Conservation (phyloP, 2,329 filamentous ascomycete genomes). For the Fusarium gaditjirri region DNA sequence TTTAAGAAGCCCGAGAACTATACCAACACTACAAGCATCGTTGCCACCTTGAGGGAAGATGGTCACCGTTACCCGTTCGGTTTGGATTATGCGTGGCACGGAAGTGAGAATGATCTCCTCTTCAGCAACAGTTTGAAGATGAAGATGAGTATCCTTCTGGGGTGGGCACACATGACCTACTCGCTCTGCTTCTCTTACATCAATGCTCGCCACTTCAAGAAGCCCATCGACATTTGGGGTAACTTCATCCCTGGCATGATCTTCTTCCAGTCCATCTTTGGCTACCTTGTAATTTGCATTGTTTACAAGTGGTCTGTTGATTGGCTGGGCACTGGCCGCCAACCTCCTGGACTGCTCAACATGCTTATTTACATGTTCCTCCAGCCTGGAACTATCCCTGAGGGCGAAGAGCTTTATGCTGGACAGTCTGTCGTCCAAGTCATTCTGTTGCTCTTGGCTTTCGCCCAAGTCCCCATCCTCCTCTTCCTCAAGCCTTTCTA, state of each 20-base stretch:
- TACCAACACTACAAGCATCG: conserved; percentile 70
- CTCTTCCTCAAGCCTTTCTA: conserved; percentile 97
- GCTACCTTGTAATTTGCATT: conserved; percentile 93
- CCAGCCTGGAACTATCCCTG: conserved; percentile 73
- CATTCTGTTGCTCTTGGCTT: conserved; percentile 80
- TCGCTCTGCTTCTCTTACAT: conserved; percentile 92
- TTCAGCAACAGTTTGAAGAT: conserved; percentile 99
- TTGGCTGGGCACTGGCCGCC: conserved; percentile 72
- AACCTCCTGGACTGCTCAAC: conserved; percentile 90
- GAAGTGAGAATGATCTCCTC: conserved; percentile 90
- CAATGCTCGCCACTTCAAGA: conserved; percentile 95
- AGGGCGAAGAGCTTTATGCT: conserved; percentile 77
- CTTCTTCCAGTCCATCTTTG: conserved; percentile 99
- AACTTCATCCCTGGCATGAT: conserved; percentile 99
- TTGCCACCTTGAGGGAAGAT: conserved; percentile 71
- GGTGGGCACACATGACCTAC: conserved; percentile 99
- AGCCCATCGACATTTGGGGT: conserved; percentile 93
- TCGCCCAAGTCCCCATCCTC: conserved; percentile 87
- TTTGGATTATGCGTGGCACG: conserved; percentile 96
- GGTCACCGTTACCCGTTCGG: conserved; percentile 94
- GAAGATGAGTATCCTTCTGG: conserved; percentile 98
- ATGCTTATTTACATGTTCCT: conserved; percentile 99
- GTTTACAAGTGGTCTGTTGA: conserved; percentile 97
- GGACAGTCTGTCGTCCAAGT: conserved; percentile 83
- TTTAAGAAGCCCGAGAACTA: conserved; percentile 76